A percentile compares a stretch with the other conserved stretches of the same genome.
These are phyloP conservation scores for Collybia nuda DNA, from an alignment of 768 basidiomycete species.

Conservation along the genomic window DNA sequence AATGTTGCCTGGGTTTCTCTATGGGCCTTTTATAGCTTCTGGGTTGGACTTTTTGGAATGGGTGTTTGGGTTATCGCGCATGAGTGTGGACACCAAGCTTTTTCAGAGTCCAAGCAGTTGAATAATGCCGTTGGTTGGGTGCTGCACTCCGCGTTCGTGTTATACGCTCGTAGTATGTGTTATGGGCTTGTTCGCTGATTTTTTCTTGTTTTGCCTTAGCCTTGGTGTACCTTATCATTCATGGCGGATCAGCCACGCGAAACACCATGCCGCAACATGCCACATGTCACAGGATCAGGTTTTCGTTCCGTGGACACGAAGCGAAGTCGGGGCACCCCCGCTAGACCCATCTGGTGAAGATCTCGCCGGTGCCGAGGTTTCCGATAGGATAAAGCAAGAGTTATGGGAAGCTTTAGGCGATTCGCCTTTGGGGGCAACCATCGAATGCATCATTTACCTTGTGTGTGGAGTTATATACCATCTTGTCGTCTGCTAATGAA, in stretches of 20 bases:
- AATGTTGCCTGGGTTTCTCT: slow-evolving; percentile 50
- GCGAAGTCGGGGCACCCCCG: slow-evolving; percentile 48
- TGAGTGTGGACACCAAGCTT: slow-evolving; percentile 85
- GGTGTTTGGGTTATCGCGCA: slow-evolving; percentile 85
- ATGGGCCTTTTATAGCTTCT: slow-evolving; percentile 69
- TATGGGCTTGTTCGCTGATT: neutral
- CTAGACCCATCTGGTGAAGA: slow-evolving; percentile 59
- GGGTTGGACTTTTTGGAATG: slow-evolving; percentile 70
- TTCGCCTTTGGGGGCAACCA: slow-evolving; percentile 60
- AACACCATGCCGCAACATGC: slow-evolving; percentile 81
- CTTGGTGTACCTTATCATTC: slow-evolving; percentile 88
- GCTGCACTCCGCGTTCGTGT: slow-evolving; percentile 68
- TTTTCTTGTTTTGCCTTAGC: slow-evolving; percentile 30
- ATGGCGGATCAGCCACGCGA: slow-evolving; percentile 81
- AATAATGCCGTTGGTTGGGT: slow-evolving; percentile 84
- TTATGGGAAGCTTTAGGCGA: slow-evolving; percentile 75
- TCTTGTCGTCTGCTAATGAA: neutral
- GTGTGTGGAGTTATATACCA: slow-evolving; percentile 27
- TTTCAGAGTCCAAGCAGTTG: slow-evolving; percentile 74
- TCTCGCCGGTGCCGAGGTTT: slow-evolving; percentile 48
- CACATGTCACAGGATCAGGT: slow-evolving; percentile 86
- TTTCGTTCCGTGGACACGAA: slow-evolving; percentile 75
- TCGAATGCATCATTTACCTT: slow-evolving; percentile 44
- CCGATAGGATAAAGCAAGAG: slow-evolving; percentile 52
- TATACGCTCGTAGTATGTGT: neutral